Percentiles rank a stretch among this genome's conserved stretches.
Evolutionary conservation across 805 yeast genomes (phyloP).

Genomic region (Ogataea siamensis): DNA sequence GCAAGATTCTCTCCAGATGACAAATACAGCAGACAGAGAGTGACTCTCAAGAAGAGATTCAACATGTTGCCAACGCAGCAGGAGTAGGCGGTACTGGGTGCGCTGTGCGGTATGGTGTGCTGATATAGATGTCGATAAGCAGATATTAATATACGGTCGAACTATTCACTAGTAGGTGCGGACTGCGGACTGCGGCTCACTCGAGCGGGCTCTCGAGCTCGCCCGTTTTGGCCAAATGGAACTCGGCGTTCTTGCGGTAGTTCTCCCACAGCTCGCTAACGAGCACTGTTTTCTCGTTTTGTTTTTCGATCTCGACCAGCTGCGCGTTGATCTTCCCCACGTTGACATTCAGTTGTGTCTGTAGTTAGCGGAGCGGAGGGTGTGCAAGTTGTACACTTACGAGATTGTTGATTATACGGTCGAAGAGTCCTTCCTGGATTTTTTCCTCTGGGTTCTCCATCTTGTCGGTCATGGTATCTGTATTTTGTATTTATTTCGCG

Average conservation of each 20-base stretch:
- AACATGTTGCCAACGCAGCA: conserved; percentile 84
- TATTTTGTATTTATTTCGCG: conserved; percentile 11
- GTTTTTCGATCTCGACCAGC: conserved; percentile 58
- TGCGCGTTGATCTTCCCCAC: conserved; percentile 61
- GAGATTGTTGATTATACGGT: conserved; percentile 74
- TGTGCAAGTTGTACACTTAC: no score
- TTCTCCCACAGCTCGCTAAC: conserved; percentile 79
- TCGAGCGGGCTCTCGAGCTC: conserved; percentile 42
- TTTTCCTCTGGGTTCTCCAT: conserved; percentile 90
- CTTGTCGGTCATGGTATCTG: conserved; percentile 12
- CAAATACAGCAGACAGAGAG: conserved; percentile 98
- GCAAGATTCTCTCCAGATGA: conserved; percentile 99
- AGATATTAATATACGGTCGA: conserved; percentile 3
- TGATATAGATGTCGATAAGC: conserved; percentile 3
- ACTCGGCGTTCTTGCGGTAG: conserved; percentile 67
- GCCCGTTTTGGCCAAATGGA: conserved; percentile 64
- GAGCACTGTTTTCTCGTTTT: conserved; percentile 67
- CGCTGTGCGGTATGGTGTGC: conserved; percentile 8
- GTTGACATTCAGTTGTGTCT: conserved; percentile 73
- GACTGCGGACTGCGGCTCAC: conserved; percentile 5
- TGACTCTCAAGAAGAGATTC: conserved; percentile 93
- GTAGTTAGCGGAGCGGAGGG: conserved; percentile 10
- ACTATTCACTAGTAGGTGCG: neutral
- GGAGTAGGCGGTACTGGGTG: conserved; percentile 5
- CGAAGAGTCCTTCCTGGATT: conserved; percentile 69